These are phyloP conservation scores for Fusarium pseudoanthophilum DNA, from an alignment of 2,329 filamentous ascomycete species.

Conservation along the genomic window DNA sequence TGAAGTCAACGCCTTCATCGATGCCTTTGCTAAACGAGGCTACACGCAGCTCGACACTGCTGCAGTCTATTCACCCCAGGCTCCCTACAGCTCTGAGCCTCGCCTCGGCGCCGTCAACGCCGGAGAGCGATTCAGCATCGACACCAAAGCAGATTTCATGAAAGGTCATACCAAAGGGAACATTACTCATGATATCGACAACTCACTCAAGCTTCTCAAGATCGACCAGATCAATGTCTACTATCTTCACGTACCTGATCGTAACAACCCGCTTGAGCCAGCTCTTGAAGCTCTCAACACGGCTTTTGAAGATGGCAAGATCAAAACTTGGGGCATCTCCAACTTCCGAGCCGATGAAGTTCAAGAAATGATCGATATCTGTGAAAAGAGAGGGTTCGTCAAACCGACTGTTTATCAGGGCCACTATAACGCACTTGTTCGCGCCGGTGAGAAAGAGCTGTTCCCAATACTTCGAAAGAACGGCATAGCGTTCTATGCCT, in stretches of 20 bases:
- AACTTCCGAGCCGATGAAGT: conserved; percentile 60
- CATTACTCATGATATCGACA: conserved; percentile 45
- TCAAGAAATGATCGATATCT: conserved; percentile 54
- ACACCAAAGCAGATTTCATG: conserved; percentile 50
- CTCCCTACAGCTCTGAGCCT: conserved; percentile 45
- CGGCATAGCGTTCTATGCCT: conserved; percentile 57
- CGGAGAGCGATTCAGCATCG: conserved; percentile 47
- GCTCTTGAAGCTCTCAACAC: conserved; percentile 55
- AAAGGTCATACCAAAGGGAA: conserved; percentile 45
- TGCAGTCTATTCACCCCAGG: conserved; percentile 46
- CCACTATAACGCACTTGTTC: conserved; percentile 58
- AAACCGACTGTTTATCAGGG: conserved; percentile 60
- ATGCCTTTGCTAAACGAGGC: conserved; percentile 40
- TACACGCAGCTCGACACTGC: conserved; percentile 48
- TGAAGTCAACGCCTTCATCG: conserved; percentile 41
- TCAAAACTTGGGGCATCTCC: conserved; percentile 58
- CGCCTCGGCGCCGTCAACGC: conserved; percentile 45
- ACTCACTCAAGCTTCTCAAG: conserved; percentile 47
- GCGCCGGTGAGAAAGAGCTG: conserved; percentile 55
- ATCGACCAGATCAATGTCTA: conserved; percentile 34
- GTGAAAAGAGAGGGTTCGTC: conserved; percentile 53
- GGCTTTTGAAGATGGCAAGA: conserved; percentile 54
- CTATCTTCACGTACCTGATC: conserved; percentile 48
- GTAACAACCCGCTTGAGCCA: conserved; percentile 55
- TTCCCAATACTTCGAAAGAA: conserved; percentile 55